A percentile compares a stretch with the other conserved stretches of the same genome.
phyloP scores from a whole-genome alignment of 768 basidiomycete genomes.

The Nevesoporus exiguus region DNA sequence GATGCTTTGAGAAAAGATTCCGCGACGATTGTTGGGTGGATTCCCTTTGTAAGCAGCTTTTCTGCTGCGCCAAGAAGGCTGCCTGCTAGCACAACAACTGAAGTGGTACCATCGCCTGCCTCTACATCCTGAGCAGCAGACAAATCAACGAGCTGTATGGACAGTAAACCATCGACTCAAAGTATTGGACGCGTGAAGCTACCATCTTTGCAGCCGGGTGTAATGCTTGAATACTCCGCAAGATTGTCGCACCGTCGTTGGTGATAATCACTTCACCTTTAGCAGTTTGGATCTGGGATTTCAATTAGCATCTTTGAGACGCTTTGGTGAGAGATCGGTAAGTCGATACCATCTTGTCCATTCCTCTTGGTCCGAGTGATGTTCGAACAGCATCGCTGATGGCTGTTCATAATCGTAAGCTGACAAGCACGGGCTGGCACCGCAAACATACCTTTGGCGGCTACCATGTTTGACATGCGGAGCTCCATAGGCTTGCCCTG shows the following conservation, averaged over 20 bases:
- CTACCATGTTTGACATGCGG: constrained; percentile 94
- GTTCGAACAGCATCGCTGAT: constrained; percentile 98
- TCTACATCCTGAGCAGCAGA: constrained; percentile 98
- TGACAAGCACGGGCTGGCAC: neutral
- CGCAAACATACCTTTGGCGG: constrained; percentile 77
- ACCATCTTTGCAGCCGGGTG: constrained; percentile 99
- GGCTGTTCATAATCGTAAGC: constrained; percentile 44
- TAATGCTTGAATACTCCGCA: constrained; percentile 91
- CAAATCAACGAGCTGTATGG: constrained; percentile 83
- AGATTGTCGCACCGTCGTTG: constrained; percentile 97
- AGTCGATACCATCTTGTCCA: constrained; percentile 94
- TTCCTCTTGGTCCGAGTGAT: constrained; percentile 93
- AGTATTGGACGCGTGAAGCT: neutral
- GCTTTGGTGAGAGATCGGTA: constrained; percentile 11
- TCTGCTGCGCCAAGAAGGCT: constrained; percentile 91
- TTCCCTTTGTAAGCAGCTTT: constrained; percentile 94
- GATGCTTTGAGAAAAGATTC: constrained; percentile 94
- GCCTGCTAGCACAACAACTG: constrained; percentile 95
- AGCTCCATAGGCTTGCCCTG: constrained; percentile 99
- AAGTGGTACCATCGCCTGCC: constrained; percentile 97
- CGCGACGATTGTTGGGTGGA: constrained; percentile 96
- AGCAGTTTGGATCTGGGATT: constrained; percentile 81
- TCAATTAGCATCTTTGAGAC: constrained; percentile 11
- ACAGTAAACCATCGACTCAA: neutral
- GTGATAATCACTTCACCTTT: constrained; percentile 98